Base-by-base conservation (phyloP, 371 early-diverging fungal species). In the Syncephalastrum racemosum region DNA sequence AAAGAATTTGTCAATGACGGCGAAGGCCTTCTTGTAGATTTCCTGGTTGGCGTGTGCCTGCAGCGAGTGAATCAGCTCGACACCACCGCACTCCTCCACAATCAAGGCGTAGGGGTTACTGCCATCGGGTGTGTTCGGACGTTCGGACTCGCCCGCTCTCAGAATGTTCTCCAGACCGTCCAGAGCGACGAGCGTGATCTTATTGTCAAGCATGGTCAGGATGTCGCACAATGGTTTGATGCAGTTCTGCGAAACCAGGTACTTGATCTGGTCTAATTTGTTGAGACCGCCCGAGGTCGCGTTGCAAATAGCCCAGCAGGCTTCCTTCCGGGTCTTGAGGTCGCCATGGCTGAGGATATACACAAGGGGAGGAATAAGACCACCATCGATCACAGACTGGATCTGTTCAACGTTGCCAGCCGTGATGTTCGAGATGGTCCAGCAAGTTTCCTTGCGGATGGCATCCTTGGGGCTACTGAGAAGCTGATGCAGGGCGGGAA, bases 391-490 rank as follows among this genome's bases (percentile, higher is more conserved):
- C 25, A 99, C 90, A 10, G 85, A 87, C 74, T 95, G 90, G 65
- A 99, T 95, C 74, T 99, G 99, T 8, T 71, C 74, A 13, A 89
- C 80, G 59, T 92, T 96, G 42, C 99, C 99, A 8, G 99, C 99
- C 27, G 99, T 97, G 70, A 99, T 94, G 81, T 99, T 99, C 20
- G 98, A 98, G 53, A 99, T 88, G 12, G 98, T 96, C 99, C 99
- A 99, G 83, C 99, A 99, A 22, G 99, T 96, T 77, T 99, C 99
- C 81, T 99, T 99, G 64, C 94, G 88, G 52, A 99, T 93, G 39
- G 89, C 89, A 51, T 97, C 95, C 73, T 93, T 92, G 46, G 94
- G 92, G 64, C 90, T 89, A 58, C 80, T 80, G 15, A 98, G 81
- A 36, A 97, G 82, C 14, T 80, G 70, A 18, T 83, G 75, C 31